Base-by-base conservation (phyloP, 345 rosid species). In the Eucalyptus cloeziana region DNA sequence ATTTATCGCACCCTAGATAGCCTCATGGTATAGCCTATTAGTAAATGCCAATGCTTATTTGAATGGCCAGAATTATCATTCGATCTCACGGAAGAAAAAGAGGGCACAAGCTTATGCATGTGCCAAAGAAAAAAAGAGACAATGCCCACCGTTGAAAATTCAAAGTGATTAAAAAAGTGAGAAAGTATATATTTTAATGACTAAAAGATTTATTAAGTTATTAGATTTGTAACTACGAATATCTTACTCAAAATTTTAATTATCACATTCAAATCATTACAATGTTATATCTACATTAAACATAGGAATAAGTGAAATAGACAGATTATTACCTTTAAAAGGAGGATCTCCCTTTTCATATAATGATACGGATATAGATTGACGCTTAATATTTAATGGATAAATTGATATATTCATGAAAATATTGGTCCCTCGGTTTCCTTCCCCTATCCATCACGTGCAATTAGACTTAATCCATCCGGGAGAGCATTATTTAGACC, bases 331-430 rank as follows among this genome's bases (percentile, higher is more conserved):
- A 24, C 13, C 0, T 58, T 56, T 56, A 24, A 10, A 58, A 58
- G 30, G 12, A 58, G 13, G 13, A 24, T 58, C 30, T 58, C 30
- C 30, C 0, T 24, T 58, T 58, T 4, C 62, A 2, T 58, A 58
- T 58, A 58, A 24, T 24, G 5, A 9, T 56, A 2, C 3, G 0
- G 6, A 58, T 24, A 10, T 25, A 58, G 0, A 56, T 56, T 56
- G 62, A 24, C 62, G 0, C 64, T 4, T 2, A 58, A 1, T 58
- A 58, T 58, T 58, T 58, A 24, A 24, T 56, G 13, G 7, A 58
- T 10, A 58, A 58, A 24, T 56, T 51, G 3, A 58, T 58, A 1
- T 58, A 58, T 58, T 24, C 64, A 58, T 22, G 64, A 58, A 58
- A 10, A 1, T 60, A 60, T 60, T 27, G 67, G 7, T 5, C 7